Base-by-base conservation (phyloP, 495 filamentous ascomycete species). In the Pseudomonodictys pantanalensis region DNA sequence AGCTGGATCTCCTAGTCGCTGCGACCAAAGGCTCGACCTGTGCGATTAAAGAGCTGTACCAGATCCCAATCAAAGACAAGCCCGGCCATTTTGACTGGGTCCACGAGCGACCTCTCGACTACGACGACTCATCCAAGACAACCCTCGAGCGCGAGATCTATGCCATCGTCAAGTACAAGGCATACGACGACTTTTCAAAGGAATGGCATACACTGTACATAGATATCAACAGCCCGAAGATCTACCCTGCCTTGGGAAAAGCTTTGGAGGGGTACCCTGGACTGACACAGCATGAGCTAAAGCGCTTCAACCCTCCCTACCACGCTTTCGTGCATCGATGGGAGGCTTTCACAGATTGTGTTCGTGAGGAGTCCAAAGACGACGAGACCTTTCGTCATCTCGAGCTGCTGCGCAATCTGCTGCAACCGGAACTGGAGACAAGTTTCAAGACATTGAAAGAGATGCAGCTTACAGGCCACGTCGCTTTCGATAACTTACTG, bases 311-410 rank as follows among this genome's bases (percentile, higher is more conserved):
- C 18, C 72, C 73, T 0, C 83, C 83, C 0, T 88, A 87, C 68
- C 68, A 79, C 65, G 79, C 81, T 0, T 79, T 89, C 42, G 77
- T 88, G 29, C 81, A 89, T 71, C 78, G 85, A 17, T 90, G 86
- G 86, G 66, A 74, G 4, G 70, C 76, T 28, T 75, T 90, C 39
- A 52, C 72, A 17, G 77, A 76, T 28, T 38, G 38, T 35, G 53
- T 57, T 25, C 55, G 53, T 15, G 26, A n/a, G 8, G 63, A 62
- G 18, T 11, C 25, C 7, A n/a, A n/a, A n/a, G 26, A 58, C 7
- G 67, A 75, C 7, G 71, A 73, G 26, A 77, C 77, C 1, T 78
- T 76, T 56, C 68, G 74, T 33, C 81, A 87, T 67, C 72, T 81
- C 8, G 24, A 56, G 26, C 39, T 56, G 3, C 52, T 56, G 4